phyloP scores from a whole-genome alignment of 2,329 filamentous ascomycete genomes.

The Cladosporium cucumerinum region DNA sequence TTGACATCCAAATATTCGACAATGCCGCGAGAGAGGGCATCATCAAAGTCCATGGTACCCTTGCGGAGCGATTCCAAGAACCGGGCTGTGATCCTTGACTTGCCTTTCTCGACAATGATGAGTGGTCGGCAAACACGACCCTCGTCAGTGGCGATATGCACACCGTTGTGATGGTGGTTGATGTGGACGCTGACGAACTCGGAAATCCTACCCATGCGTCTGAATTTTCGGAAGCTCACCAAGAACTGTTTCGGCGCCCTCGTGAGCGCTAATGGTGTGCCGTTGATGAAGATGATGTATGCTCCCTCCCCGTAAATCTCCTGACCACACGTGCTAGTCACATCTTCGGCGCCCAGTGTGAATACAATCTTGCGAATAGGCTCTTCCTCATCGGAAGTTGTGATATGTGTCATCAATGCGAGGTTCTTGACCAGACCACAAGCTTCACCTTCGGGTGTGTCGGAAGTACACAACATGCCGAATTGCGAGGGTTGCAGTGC shows the following conservation, averaged over 20 bases:
- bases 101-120: conserved; percentile 87
- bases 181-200: conserved; percentile 97
- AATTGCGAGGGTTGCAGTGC: conserved; percentile 96
- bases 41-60: conserved; percentile 85
- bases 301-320: conserved; percentile 82
- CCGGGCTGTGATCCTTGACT: conserved; percentile 72
- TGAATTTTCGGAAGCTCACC: conserved; percentile 77
- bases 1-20: conserved; percentile 98
- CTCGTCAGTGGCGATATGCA: conserved; percentile 96
- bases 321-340: conserved; percentile 74
- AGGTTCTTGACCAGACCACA: conserved; percentile 98
- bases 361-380: conserved; percentile 85
- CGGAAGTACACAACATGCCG: conserved; percentile 94
- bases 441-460: conserved; percentile 97
- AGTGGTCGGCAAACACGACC: conserved; percentile 93
- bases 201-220: conserved; percentile 86
- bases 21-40: conserved; percentile 83
- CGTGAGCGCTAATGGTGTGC: conserved; percentile 86
- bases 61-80: conserved; percentile 79
- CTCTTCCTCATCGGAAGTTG: conserved; percentile 89
- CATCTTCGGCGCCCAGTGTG: conserved; percentile 78
- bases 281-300: conserved; percentile 93
- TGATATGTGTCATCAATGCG: conserved; percentile 98
- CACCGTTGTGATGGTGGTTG: conserved; percentile 85
- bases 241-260: conserved; percentile 83